Base-by-base conservation (phyloP, 495 filamentous ascomycete genomes). In the Penicillium longicatenatum region DNA sequence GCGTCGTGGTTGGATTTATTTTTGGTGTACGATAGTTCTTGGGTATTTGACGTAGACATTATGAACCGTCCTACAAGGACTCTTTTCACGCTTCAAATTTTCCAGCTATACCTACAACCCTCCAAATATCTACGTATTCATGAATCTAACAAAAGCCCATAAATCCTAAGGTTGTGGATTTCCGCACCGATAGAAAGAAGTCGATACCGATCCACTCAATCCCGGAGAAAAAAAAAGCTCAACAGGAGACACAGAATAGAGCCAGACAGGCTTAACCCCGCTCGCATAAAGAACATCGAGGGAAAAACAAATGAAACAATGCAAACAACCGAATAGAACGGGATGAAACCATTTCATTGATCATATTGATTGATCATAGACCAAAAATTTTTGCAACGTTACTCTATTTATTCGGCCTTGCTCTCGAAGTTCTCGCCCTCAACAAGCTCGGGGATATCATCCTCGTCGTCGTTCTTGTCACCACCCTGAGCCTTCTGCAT, bases 371-470 rank as follows among this genome's bases (percentile, higher is more conserved):
- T 65, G 64, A 61, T 60, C 53, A 66, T 60, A 57, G 59, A 59
- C 56, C 55, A 59, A 54, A 26, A 46, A 49, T 60, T 65, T 65
- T 65, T 50, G 49, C 46, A 49, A 57, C 31, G 29, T 56, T 50
- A 42, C 37, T 49, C 57, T 44, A 52, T 75, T 81, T 93, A 96
- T 81, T 97, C 92, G 66, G 92, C 90, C 79, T 92, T 93, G 78
- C 84, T 89, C 82, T 98, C 94, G 68, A 98, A 98, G 84, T 89
- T 94, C 84, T 95, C 90, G 66, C 94, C 94, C 67, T 87, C 90
- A 21, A 98, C 93, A 61, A 98, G 83, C 58, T 98, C 93, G 58
- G 94, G 94, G 77, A 98, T 98, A 64, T 96, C 90, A 59, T 87
- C 88, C 65, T 89, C 93, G 55, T 87, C 85, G 14, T 86, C 84